Base-by-base conservation (phyloP, 2,329 filamentous ascomycete species). In the Zymoseptoria passerinii region DNA sequence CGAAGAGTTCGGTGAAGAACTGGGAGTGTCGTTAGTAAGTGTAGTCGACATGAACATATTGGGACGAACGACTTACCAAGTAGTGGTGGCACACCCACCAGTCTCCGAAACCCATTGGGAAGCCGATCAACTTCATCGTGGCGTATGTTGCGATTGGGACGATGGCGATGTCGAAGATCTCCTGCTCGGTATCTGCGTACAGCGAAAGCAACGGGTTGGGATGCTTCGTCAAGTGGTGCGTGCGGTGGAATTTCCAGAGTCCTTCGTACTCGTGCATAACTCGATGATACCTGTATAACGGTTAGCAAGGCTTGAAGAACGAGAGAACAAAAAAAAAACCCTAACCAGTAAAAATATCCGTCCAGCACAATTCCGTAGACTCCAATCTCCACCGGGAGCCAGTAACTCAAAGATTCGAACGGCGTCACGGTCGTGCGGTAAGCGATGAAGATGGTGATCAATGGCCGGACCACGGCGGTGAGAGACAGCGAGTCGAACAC, bases 61-160 rank as follows among this genome's bases (percentile, higher is more conserved):
- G 35, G 16, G 13, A 40, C 5, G 13, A 10, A 10, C 1, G 13
- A 44, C 35, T 44, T 44, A 44, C 67, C n/a, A 78, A 66, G 51
- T 76, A 79, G 54, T 75, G 69, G 52, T 77, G 72, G 61, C 76
- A 78, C 8, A 78, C 61, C 76, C 76, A 78, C 74, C 73, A 76
- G 48, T 77, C 75, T 51, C 76, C 77, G 59, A 78, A 78, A 0
- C 73, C 75, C 71, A 78, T 74, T 0, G 75, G 75, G 10, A 77
- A 54, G 0, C 76, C 75, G 40, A 73, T 66, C 44, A 65, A 35
- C 52, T 70, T 72, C 49, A 77, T 56, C 0, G 68, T 73, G 54
- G 66, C 63, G 58, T 71, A 78, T 1, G 76, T 71, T 50, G 76
- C 59, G 16, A 77, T 57, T 0, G 76, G 76, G 5, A 78, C 72